These are phyloP conservation scores for Nakaseomyces kungkrabaensis DNA, from an alignment of 1,139 yeast species.

Conservation along the genomic window DNA sequence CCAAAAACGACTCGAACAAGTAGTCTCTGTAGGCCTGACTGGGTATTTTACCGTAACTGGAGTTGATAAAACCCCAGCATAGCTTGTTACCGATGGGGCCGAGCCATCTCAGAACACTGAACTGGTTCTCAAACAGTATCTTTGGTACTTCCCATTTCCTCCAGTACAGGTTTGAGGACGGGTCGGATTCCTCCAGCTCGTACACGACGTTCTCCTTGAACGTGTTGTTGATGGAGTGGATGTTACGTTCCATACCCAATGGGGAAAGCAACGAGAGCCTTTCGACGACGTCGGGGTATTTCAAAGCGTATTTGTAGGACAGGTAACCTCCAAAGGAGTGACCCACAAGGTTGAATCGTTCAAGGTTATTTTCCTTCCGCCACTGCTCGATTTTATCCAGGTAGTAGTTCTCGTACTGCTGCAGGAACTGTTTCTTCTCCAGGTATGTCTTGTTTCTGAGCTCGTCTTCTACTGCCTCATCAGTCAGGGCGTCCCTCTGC, in stretches of 20 bases:
- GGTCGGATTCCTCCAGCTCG: slow-evolving; percentile 15
- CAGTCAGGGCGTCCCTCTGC: neutral
- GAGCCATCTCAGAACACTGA: slow-evolving; percentile 40
- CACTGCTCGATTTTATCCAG: slow-evolving; percentile 76
- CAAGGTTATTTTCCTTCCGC: slow-evolving; percentile 50
- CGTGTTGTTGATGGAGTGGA: slow-evolving; percentile 48
- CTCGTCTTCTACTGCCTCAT: slow-evolving; percentile 30
- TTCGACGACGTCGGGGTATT: slow-evolving; percentile 58
- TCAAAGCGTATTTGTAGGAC: slow-evolving; percentile 65
- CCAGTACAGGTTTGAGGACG: slow-evolving; percentile 18
- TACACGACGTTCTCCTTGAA: slow-evolving; percentile 11
- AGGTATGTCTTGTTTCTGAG: slow-evolving; percentile 2
- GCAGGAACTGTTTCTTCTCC: slow-evolving; percentile 2
- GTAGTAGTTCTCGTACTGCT: slow-evolving; percentile 59
- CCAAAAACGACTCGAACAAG: slow-evolving; percentile 18
- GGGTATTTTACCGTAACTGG: slow-evolving; percentile 48
- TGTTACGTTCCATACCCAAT: slow-evolving; percentile 75
- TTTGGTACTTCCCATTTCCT: slow-evolving; percentile 23
- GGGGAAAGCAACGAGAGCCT: slow-evolving; percentile 74
- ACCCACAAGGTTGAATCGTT: slow-evolving; percentile 64
- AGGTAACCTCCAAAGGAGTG: slow-evolving; percentile 93
- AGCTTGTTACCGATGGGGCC: slow-evolving; percentile 53
- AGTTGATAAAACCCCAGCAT: slow-evolving; percentile 42
- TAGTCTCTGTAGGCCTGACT: slow-evolving; percentile 17
- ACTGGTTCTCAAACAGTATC: slow-evolving; percentile 28